Base-by-base conservation (phyloP, 2,329 filamentous ascomycete genomes). In the Diaporthe sp. region DNA sequence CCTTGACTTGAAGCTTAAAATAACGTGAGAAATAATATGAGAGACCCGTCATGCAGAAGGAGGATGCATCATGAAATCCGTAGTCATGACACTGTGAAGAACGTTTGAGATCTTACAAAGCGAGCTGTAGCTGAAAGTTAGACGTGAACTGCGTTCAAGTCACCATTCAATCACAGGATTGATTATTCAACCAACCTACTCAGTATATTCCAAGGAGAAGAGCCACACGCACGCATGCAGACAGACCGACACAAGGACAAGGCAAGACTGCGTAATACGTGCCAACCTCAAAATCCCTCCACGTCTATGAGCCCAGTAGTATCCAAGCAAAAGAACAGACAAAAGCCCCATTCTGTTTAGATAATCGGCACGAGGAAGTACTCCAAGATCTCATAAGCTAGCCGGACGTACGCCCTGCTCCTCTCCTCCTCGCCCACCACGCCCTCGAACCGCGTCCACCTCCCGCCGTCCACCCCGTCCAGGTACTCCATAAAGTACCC, bases 311-410 rank as follows among this genome's bases (percentile, higher is more conserved):
- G 17, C 31, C 55, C 55, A 8, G 5, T 20, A 31, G 13, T 42
- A 65, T 20, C 25, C 60, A 65, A 47, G 39, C 63, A 25, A 25
- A 5, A 37, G 7, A 25, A 6, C 13, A 12, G 37, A 39, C 37
- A 39, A 39, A 39, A 25, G 4, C 44, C 63, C n/a, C 28, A 22
- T n/a, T 10, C 47, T 25, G 1, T 49, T 74, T 42, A 92, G 25
- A 92, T 77, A 6, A 87, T 87, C 25, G 89, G 87, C 15, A 86
- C 82, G 31, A 92, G 81, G 61, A 89, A 87, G 78, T 89, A 89
- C 72, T 88, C 86, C 44, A 93, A 79, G 51, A 92, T 86, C 13
- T 86, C 83, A 76, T 92, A 92, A 13, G 87, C 87, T 68, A 90
- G 80, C 58, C 84, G 82, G 57, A 90, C 84, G 76, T 89, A 91